phyloP scores from a whole-genome alignment of 2,329 filamentous ascomycete species.

The Knoxdaviesia proteae region DNA sequence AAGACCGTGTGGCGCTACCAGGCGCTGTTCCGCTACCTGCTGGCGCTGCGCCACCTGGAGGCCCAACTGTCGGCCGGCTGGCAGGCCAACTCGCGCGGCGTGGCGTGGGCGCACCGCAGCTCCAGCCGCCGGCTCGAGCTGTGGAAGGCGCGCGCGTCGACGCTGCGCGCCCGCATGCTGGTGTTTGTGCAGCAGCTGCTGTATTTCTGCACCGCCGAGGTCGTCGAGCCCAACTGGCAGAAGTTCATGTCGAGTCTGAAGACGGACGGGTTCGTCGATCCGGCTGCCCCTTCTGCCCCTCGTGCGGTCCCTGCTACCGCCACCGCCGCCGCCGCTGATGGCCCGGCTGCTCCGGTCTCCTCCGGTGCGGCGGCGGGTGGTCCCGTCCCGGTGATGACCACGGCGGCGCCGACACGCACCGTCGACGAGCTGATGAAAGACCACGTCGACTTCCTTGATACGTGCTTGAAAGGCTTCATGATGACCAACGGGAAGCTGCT shows the following conservation, averaged over 20 bases:
- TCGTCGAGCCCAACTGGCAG: conserved; percentile 95
- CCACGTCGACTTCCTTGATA: conserved; percentile 94
- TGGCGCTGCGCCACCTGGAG: conserved; percentile 78
- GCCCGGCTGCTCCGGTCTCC: background rate
- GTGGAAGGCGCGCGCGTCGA: conserved; percentile 89
- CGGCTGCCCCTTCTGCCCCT: conserved; percentile 7
- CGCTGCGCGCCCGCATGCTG: conserved; percentile 77
- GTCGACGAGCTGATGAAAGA: conserved; percentile 98
- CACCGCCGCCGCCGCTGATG: background rate
- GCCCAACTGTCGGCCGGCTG: conserved; percentile 70
- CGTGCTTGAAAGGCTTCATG: conserved; percentile 97
- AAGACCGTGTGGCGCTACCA: conserved; percentile 97
- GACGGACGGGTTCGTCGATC: conserved; percentile 19
- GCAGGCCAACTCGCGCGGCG: conserved; percentile 68
- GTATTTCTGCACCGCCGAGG: conserved; percentile 92
- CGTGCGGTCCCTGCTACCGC: conserved; percentile 15
- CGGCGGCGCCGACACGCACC: conserved; percentile 31
- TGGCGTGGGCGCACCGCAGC: conserved; percentile 66
- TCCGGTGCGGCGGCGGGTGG: background rate
- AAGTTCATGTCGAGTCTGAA: conserved; percentile 71
- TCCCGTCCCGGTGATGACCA: conserved; percentile 7
- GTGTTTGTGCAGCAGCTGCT: conserved; percentile 92
- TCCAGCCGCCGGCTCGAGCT: conserved; percentile 55
- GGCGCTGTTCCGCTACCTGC: conserved; percentile 79
- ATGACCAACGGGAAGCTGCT: conserved; percentile 89